phyloP scores from a whole-genome alignment of 1,139 yeast species.

The Debaryomyces subglobosus region DNA sequence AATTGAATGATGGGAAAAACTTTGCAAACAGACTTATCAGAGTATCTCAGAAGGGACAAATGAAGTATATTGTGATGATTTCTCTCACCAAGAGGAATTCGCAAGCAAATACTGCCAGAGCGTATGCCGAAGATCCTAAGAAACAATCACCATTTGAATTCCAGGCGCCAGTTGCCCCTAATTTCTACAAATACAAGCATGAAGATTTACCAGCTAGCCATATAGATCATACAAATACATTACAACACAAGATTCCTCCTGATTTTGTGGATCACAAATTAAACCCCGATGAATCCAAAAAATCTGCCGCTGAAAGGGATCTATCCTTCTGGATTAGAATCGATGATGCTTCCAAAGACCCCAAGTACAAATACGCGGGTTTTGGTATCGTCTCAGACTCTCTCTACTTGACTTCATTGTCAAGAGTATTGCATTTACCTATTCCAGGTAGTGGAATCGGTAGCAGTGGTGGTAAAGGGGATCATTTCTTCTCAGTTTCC shows the following conservation, averaged over 20 bases:
- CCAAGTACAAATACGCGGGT: conserved; percentile 28
- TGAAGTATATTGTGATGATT: conserved; percentile 37
- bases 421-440: conserved; percentile 33
- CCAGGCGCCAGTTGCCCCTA: conserved; percentile 31
- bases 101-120: conserved; percentile 16
- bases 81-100: conserved; percentile 38
- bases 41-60: conserved; percentile 31
- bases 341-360: conserved; percentile 25
- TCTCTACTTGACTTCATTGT: conserved; percentile 34
- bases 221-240: conserved; percentile 22
- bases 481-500: conserved; percentile 40
- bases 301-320: conserved; percentile 34
- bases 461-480: conserved; percentile 21
- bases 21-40: conserved; percentile 37
- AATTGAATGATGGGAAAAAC: conserved; percentile 33
- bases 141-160: conserved; percentile 35
- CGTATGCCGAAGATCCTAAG: conserved; percentile 21
- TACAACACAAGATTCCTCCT: conserved; percentile 34
- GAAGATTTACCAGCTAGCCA: conserved; percentile 24
- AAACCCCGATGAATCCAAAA: conserved; percentile 20
- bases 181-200: conserved; percentile 29
- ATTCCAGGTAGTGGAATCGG: conserved; percentile 21
- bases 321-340: conserved; percentile 36
- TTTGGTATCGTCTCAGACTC: conserved; percentile 38
- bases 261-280: conserved; percentile 24